These are phyloP conservation scores for Eurotiales sp. DNA, from an alignment of 2,329 filamentous ascomycete species.

Conservation along the genomic window DNA sequence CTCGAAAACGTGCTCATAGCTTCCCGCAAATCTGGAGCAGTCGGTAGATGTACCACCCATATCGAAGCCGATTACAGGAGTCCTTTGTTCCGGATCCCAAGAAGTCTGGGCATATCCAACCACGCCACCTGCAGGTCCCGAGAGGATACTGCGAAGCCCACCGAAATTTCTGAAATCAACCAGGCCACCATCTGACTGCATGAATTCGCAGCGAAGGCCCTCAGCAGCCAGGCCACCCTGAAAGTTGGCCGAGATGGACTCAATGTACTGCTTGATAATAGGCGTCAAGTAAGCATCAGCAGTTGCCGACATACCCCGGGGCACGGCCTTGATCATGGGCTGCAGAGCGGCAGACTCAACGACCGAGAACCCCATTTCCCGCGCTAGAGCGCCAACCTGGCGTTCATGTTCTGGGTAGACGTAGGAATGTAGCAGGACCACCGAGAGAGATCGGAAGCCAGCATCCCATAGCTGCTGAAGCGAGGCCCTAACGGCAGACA, in stretches of 20 bases:
- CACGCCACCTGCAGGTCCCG: slow-evolving; percentile 83
- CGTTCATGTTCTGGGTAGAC: slow-evolving; percentile 85
- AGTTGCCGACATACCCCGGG: slow-evolving; percentile 71
- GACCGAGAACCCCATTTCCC: slow-evolving; percentile 78
- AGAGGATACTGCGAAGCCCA: slow-evolving; percentile 77
- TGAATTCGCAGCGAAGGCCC: slow-evolving; percentile 71
- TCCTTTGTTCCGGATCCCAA: slow-evolving; percentile 70
- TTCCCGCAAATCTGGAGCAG: slow-evolving; percentile 77
- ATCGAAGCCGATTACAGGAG: slow-evolving; percentile 85
- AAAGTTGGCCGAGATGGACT: slow-evolving; percentile 75
- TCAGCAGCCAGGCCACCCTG: slow-evolving; percentile 73
- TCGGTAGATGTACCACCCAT: slow-evolving; percentile 95
- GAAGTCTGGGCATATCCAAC: slow-evolving; percentile 86
- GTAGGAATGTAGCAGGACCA: slow-evolving; percentile 88
- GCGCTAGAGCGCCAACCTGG: slow-evolving; percentile 69
- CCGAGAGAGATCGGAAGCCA: slow-evolving; percentile 75
- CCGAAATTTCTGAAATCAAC: slow-evolving; percentile 59
- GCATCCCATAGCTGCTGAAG: slow-evolving; percentile 64
- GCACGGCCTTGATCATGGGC: slow-evolving; percentile 82
- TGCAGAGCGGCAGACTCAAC: slow-evolving; percentile 75
- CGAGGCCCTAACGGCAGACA: slow-evolving; percentile 48
- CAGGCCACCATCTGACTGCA: slow-evolving; percentile 77
- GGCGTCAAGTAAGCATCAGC: slow-evolving; percentile 77
- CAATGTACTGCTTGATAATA: slow-evolving; percentile 71
- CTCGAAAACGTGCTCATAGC: slow-evolving; percentile 89